Conservation (phyloP, 2,329 filamentous ascomycete genomes). For the Hymenoscyphus fraxineus region DNA sequence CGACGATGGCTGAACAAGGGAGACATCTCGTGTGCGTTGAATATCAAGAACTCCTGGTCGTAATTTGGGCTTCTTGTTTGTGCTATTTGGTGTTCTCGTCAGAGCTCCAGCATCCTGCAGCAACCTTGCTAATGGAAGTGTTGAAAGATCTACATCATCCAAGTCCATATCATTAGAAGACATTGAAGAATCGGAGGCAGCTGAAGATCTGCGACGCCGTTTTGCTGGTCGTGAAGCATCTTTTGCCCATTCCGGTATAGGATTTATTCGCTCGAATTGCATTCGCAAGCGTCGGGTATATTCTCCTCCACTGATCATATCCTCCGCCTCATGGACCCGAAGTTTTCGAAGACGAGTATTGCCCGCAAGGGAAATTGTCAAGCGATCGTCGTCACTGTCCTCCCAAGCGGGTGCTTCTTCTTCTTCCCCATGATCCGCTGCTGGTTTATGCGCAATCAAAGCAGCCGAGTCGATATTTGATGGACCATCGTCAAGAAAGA, state of each 20-base stretch:
- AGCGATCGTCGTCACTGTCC: conserved; percentile 90
- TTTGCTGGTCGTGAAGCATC: conserved; percentile 49
- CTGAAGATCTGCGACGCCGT: conserved; percentile 49
- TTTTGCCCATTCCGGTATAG: conserved; percentile 58
- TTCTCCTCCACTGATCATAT: conserved; percentile 80
- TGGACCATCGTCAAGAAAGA: conserved; percentile 38
- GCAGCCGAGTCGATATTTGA: conserved; percentile 23
- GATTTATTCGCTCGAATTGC: conserved; percentile 64
- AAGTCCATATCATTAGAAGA: conserved; percentile 48
- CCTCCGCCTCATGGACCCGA: conserved; percentile 74
- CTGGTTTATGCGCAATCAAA: conserved; percentile 20
- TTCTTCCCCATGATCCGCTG: conserved; percentile 37
- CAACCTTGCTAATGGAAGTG: conserved; percentile 74
- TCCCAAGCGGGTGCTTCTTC: conserved; percentile 68
- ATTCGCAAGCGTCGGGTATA: conserved; percentile 76
- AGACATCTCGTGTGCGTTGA: conserved; percentile 81
- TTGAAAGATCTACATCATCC: conserved; percentile 57
- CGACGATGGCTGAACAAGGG: conserved; percentile 71
- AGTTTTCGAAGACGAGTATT: conserved; percentile 78
- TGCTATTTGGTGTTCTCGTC: conserved; percentile 43
- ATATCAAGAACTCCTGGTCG: conserved; percentile 88
- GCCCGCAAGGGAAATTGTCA: conserved; percentile 76
- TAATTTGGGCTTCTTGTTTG: conserved; percentile 64
- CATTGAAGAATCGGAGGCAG: conserved; percentile 37
- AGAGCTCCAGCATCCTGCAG: conserved; percentile 72